These are phyloP conservation scores for Stagonosporopsis cucurbitacearum DNA, from an alignment of 2,329 filamentous ascomycete species.

Conservation along the genomic window DNA sequence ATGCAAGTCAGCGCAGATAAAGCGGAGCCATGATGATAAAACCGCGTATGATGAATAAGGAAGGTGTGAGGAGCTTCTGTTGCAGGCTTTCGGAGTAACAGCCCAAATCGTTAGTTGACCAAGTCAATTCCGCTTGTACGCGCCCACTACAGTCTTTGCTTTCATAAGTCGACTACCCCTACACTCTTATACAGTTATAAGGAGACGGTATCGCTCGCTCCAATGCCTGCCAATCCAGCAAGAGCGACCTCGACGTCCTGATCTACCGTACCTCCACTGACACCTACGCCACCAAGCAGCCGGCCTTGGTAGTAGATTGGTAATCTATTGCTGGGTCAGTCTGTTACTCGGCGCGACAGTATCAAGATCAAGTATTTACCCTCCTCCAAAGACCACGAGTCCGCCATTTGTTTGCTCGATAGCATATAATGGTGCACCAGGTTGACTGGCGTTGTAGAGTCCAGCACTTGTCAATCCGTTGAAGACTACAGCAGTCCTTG, in stretches of 20 bases:
- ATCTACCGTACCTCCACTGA: constrained; percentile 36
- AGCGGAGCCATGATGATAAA: neutral
- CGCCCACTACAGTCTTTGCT: neutral
- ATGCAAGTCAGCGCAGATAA: neutral
- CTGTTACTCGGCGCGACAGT: neutral
- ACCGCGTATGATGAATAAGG: neutral
- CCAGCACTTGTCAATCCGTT: constrained; percentile 29
- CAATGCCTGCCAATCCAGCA: constrained; percentile 8
- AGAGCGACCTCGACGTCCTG: constrained; percentile 36
- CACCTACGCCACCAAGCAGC: constrained; percentile 39
- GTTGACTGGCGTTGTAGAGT: constrained; percentile 24
- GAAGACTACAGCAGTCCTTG: constrained; percentile 37
- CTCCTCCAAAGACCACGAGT: constrained; percentile 38
- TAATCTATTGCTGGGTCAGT: constrained; percentile 20
- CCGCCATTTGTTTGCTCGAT: constrained; percentile 39
- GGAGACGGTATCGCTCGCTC: constrained; percentile 7
- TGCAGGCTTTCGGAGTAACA: neutral
- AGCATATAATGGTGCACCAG: constrained; percentile 28
- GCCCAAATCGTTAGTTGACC: neutral
- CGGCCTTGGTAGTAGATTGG: constrained; percentile 33
- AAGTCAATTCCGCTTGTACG: neutral
- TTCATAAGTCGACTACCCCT: neutral
- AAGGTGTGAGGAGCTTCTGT: neutral
- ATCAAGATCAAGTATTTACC: constrained; percentile 9
- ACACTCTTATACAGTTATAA: neutral